phyloP scores from a whole-genome alignment of 208 protist species.

The Giardia duodenalis region DNA sequence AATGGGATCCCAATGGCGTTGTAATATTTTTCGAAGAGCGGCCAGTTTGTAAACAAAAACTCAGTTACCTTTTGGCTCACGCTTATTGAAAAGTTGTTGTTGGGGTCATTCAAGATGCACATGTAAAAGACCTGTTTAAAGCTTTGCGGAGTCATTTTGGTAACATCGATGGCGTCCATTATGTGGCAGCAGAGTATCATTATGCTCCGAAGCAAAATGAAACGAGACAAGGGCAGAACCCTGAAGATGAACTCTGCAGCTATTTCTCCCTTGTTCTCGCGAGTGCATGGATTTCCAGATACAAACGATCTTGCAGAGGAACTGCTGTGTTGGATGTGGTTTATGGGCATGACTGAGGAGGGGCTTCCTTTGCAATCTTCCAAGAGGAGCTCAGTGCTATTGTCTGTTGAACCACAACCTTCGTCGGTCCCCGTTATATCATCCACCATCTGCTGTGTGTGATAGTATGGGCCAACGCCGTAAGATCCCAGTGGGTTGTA shows the following conservation, averaged over 20 bases:
- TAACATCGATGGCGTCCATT: background rate
- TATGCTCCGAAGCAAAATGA: background rate
- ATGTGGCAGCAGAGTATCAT: background rate
- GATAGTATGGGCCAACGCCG: too few species aligned
- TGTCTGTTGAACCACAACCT: too few species aligned
- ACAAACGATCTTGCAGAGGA: too few species aligned
- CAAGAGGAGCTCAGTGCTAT: too few species aligned
- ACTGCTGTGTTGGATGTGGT: too few species aligned
- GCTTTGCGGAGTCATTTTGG: background rate
- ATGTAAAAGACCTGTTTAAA: background rate
- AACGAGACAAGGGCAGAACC: background rate
- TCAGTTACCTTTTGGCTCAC: background rate
- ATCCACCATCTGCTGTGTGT: too few species aligned
- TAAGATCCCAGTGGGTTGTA: too few species aligned
- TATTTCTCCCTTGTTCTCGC: too few species aligned
- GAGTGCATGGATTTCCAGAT: too few species aligned
- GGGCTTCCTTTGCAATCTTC: too few species aligned
- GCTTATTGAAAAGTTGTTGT: background rate
- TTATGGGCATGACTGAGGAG: too few species aligned
- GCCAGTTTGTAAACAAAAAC: background rate
- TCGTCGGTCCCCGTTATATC: too few species aligned
- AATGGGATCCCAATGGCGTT: background rate
- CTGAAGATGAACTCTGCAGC: background rate
- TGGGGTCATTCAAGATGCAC: background rate
- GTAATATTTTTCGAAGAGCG: background rate